Base-by-base conservation (phyloP, 345 rosid genomes). In the Aquilaria yunnanensis region DNA sequence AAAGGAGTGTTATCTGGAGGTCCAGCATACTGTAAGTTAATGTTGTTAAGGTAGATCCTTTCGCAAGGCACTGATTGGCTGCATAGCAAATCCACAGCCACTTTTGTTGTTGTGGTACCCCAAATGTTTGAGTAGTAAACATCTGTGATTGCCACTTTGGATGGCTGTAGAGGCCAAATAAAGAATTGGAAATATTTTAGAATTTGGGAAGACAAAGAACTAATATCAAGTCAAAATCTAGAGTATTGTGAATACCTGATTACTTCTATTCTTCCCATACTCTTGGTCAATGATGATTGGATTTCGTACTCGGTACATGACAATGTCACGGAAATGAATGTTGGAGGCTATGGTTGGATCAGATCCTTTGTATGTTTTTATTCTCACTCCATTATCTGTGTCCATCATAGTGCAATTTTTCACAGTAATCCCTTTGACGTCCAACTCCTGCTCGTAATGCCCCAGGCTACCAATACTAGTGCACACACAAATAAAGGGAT, bases 381-480 rank as follows among this genome's bases (percentile, higher is more conserved):
- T 87, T 62, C 97, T 75, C 41, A 80, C 23, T 7, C 97, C 97
- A 66, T 90, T 90, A 4, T 77, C 65, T 1, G 97, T 82, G 30
- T 60, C 54, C 43, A 37, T 49, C 57, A 90, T 47, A 2, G 92
- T 85, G 73, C 88, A 77, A 52, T 87, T 78, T 9, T 49, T 59
- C 43, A 87, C 75, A 8, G 49, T n/a, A 49, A 90, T 68, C 12
- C 82, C 80, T 16, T 14, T 74, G 34, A 90, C 95, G 32, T 85
- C 77, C 48, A 72, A 30, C 73, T 87, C 97, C 32, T 83, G 65
- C 0, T 55, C 56, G 68, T 81, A 81, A 70, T 74, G 80, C 34
- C 97, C 97, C 6, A 90, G 88, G 75, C 97, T 90, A 9, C 92
- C 97, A n/a, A 85, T 51, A 49, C 90, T 84, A 70, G 59, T 45